Percentiles rank a stretch among this genome's conserved stretches.
These are phyloP conservation scores for Spinellus fusiger DNA, from an alignment of 192 early-diverging fungal species.

Conservation along the genomic window DNA sequence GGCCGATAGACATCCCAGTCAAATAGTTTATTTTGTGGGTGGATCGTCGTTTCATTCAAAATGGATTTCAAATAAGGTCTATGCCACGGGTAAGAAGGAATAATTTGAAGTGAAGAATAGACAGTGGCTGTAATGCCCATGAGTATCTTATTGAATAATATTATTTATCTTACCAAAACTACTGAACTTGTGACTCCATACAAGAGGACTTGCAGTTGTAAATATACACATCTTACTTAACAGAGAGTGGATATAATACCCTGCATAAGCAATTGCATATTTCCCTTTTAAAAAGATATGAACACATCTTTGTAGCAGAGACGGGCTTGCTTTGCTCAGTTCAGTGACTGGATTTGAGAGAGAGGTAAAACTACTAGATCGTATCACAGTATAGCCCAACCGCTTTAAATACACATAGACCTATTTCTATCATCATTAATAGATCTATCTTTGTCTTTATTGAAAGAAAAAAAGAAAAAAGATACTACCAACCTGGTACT, in stretches of 20 bases:
- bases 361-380: conserved; percentile 12
- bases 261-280: too few relatives aligned
- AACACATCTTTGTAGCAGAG: not conserved
- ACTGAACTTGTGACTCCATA: too few relatives aligned
- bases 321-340: not conserved
- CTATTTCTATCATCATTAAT: conserved; percentile 16
- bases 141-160: not conserved
- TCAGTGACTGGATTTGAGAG: too few relatives aligned
- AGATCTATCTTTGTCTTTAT: not conserved
- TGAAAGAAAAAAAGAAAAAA: not conserved
- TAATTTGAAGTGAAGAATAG: conserved; percentile 10
- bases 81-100: conserved; percentile 15
- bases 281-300: not conserved
- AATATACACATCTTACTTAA: too few relatives aligned
- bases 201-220: too few relatives aligned
- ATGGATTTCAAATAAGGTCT: not conserved
- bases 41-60: not conserved
- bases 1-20: conserved; percentile 45
- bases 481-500: conserved; percentile 30
- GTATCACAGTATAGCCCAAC: conserved; percentile 40
- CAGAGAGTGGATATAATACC: too few relatives aligned
- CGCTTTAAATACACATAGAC: conserved; percentile 48
- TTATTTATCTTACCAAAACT: not conserved
- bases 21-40: not conserved
- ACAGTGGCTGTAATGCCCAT: not conserved